Base-by-base conservation (phyloP, 768 basidiomycete genomes). In the Mycena indigotica region DNA sequence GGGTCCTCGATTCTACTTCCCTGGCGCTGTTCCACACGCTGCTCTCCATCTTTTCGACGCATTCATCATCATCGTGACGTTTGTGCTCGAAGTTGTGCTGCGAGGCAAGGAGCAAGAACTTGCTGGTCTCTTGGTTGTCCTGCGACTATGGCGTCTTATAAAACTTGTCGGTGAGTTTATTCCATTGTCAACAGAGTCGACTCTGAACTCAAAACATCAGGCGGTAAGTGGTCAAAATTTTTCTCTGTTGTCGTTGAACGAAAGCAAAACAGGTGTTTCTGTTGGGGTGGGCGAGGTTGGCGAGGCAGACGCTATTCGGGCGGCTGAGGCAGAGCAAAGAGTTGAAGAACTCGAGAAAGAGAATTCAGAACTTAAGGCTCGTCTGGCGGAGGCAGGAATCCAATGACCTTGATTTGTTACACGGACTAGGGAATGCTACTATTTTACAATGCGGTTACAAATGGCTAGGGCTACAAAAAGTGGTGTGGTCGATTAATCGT, bases 131-230 rank as follows among this genome's bases (percentile, higher is more conserved):
- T 80, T 93, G 29, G 78, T 93, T 39, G 73, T 88, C 19, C 74
- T 93, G 26, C 91, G 91, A 70, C 70, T 93, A 15, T 92, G 92
- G 91, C 80, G 91, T 24, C 74, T 93, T 28, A 81, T 93, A 24
- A 91, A 92, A 67, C 76, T 93, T 13, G 85, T 91, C 29, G 74
- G 76, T 71, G 75, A 35, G 77, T 82, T 41, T 63, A 66, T n/a
- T 29, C 12, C 24, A 45, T 8, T 29, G 15, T 46, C 10, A 46
- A 41, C 16, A 28, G 21, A 3, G 10, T n/a, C n/a, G 4, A 3
- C 2, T 6, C 25, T 32, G 49, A 8, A 52, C 25, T 23, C n/a
- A 5, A n/a, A 10, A 32, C 12, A 12, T 53, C 29, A n/a, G n/a
- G n/a, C n/a, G n/a, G n/a, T n/a, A n/a, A n/a, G n/a, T n/a, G n/a